Conservation (phyloP, 257 asterid genomes). For the Plantago elongata region DNA sequence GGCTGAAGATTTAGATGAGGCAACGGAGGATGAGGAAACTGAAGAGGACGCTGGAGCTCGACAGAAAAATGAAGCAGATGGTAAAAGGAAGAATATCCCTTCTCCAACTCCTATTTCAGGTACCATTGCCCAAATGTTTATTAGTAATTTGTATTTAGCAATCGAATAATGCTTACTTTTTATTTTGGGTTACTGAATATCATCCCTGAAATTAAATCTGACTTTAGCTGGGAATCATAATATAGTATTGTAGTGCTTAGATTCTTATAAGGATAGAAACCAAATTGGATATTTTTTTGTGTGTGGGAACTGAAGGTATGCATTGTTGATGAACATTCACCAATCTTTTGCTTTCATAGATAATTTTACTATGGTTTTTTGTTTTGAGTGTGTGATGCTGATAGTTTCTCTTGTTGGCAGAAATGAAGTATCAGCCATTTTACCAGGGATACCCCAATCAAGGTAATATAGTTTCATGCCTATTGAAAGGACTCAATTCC, state of each 20-base stretch:
- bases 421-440: conserved; percentile 40
- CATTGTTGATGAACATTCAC: not conserved
- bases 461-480: conserved; percentile 27
- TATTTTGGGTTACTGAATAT: not conserved
- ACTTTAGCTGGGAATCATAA: not conserved
- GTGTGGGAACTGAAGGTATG: no score
- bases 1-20: conserved; percentile 35
- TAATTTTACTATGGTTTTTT: not conserved
- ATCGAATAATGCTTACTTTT: not conserved
- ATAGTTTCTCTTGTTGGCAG: conserved; percentile 29
- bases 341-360: not conserved
- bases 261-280: no score
- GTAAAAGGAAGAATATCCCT: conserved; percentile 29
- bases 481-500: not conserved
- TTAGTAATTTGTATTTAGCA: no score
- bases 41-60: conserved; percentile 20
- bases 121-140: conserved; percentile 6
- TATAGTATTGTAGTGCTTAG: no score
- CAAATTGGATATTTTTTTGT: no score
- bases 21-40: conserved; percentile 30
- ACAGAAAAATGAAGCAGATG: conserved; percentile 24
- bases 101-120: conserved; percentile 76
- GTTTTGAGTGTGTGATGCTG: conserved; percentile 1
- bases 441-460: conserved; percentile 30
- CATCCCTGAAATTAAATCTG: not conserved